Percentiles rank a stretch among this genome's conserved stretches.
These are phyloP conservation scores for Boletus reticulatus DNA, from an alignment of 768 basidiomycete genomes.

Conservation along the genomic window DNA sequence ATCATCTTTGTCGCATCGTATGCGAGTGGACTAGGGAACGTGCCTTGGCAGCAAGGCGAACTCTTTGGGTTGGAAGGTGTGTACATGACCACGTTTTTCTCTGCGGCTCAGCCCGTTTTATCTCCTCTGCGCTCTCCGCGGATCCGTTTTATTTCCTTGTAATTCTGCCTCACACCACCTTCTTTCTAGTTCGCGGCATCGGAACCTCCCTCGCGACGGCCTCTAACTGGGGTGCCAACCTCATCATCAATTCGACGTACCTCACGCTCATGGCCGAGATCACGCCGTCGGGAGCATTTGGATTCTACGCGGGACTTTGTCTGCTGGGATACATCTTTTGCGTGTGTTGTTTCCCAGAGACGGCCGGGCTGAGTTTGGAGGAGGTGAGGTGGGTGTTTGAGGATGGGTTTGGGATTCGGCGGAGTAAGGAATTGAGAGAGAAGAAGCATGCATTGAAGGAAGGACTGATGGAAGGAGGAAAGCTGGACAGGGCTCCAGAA, in stretches of 20 bases:
- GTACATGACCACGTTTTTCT: background rate
- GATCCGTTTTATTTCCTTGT: too few species aligned
- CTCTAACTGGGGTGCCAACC: constrained; percentile 75
- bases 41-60: constrained; percentile 88
- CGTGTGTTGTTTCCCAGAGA: constrained; percentile 73
- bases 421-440: constrained; percentile 46
- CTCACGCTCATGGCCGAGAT: constrained; percentile 73
- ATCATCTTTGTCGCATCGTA: constrained; percentile 81
- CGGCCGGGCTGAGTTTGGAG: constrained; percentile 68
- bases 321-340: constrained; percentile 69
- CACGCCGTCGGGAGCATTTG: constrained; percentile 74
- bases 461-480: background rate
- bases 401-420: constrained; percentile 61
- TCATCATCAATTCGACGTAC: constrained; percentile 78
- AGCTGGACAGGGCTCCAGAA: background rate
- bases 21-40: constrained; percentile 74
- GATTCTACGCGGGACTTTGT: constrained; percentile 74
- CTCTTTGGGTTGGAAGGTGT: constrained; percentile 73
- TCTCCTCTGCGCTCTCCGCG: background rate
- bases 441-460: constrained; percentile 18
- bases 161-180: background rate
- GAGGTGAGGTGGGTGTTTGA: constrained; percentile 64
- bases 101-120: background rate
- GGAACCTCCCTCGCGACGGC: constrained; percentile 74
- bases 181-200: constrained; percentile 60